Base-by-base conservation (phyloP, 164 flowering plant genomes). In the Aristolochia fimbriata region DNA sequence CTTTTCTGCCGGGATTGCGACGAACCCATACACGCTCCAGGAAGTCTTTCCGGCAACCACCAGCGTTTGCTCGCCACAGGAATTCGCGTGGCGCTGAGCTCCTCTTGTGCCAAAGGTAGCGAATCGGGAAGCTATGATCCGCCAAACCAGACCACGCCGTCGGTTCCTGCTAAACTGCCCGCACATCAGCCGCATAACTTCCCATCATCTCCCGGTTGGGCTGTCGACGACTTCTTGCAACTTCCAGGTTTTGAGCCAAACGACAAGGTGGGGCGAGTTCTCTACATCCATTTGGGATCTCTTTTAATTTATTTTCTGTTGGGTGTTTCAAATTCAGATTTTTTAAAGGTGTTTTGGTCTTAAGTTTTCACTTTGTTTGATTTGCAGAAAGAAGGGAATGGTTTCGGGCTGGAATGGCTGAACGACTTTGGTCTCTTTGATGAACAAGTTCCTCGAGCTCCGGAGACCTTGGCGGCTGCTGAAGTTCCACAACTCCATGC, bases 1-100 rank as follows among this genome's bases (percentile, higher is more conserved):
- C 83, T 93, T n/a, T 83, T 91, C 14, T 91, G 99, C 63, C 73
- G 74, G 63, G 90, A 92, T 41, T 92, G 98, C 55, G 98, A 92
- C 53, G 93, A 87, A 69, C 76, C 97, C 0, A 80, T 93, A 22
- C 99, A 93, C 64, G 64, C 85, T 22, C 74, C 87, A 4, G 78
- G 77, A 47, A 83, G 80, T 60, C 83, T 74, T 47, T 75, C 94
- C 23, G 82, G 82, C 21, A 86, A 85, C 71, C 99, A 93, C 75
- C 99, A 90, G 68, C 73, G 97, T 23, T 77, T 78, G 62, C 69
- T 93, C 37, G 97, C 96, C 43, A 90, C 97, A 3, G 99, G 99
- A 45, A 89, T 93, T 51, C 72, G 77, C 5, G 90, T 93, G 41
- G 96, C 85, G n/a, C 49, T 87, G 65, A 73, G 68, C 65, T 75